phyloP scores from a whole-genome alignment of 768 basidiomycete genomes.

The Lentinula sp. region DNA sequence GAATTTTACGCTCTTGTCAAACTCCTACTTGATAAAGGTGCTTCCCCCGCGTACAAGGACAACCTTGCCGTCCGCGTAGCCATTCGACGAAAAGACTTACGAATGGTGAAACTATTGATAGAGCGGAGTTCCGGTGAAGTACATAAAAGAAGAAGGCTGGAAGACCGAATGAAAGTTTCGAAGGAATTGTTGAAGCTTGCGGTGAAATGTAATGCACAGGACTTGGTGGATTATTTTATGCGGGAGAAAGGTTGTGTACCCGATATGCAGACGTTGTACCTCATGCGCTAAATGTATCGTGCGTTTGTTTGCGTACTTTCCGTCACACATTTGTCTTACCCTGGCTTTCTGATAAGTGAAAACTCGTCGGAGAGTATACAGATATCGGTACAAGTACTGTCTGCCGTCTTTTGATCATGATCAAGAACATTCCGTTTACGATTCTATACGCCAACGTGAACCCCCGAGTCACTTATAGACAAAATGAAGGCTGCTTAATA shows the following conservation, averaged over 20 bases:
- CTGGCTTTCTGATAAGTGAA: too few relatives aligned
- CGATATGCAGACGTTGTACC: constrained; percentile 58
- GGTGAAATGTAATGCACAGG: constrained; percentile 55
- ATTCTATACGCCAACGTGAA: too few relatives aligned
- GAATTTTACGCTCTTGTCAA: constrained; percentile 57
- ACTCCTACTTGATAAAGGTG: constrained; percentile 67
- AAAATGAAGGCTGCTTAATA: too few relatives aligned
- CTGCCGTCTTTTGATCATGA: too few relatives aligned
- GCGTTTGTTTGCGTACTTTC: neutral
- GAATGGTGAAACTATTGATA: constrained; percentile 70
- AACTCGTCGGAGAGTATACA: too few relatives aligned
- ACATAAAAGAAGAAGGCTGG: constrained; percentile 46
- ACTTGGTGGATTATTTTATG: constrained; percentile 68
- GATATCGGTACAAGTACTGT: too few relatives aligned
- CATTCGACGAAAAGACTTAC: constrained; percentile 62
- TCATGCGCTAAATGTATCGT: constrained; percentile 20
- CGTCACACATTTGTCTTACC: too few relatives aligned
- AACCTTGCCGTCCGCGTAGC: constrained; percentile 71
- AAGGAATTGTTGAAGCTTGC: constrained; percentile 61
- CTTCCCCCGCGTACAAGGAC: constrained; percentile 58
- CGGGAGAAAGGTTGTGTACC: constrained; percentile 69
- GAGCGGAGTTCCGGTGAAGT: constrained; percentile 35
- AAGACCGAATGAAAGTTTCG: constrained; percentile 52
- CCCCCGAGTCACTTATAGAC: too few relatives aligned
- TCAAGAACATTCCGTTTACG: too few relatives aligned